These are phyloP conservation scores for Rhypophila decipiens DNA, from an alignment of 495 filamentous ascomycete genomes.

Conservation along the genomic window DNA sequence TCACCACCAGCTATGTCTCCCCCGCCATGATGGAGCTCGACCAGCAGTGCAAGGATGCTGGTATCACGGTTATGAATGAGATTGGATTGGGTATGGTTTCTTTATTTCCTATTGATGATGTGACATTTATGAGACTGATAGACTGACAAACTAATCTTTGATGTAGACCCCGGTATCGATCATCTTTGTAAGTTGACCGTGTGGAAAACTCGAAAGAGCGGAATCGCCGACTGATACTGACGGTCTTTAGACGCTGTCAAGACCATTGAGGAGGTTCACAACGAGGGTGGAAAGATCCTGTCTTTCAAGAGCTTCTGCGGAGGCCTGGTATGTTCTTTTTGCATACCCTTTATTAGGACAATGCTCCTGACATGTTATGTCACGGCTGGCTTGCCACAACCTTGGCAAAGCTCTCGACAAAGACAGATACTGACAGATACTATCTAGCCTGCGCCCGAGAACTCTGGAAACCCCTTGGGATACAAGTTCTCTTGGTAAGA, in stretches of 20 bases:
- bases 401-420: too few relatives aligned
- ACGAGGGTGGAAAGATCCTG: conserved; percentile 77
- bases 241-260: too few relatives aligned
- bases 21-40: conserved; percentile 91
- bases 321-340: too few relatives aligned
- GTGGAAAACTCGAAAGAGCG: too few relatives aligned
- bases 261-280: conserved; percentile 78
- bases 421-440: too few relatives aligned
- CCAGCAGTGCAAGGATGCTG: conserved; percentile 74
- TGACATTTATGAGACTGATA: too few relatives aligned
- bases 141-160: background rate
- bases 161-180: conserved; percentile 49
- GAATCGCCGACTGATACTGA: too few relatives aligned
- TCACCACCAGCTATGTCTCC: conserved; percentile 92
- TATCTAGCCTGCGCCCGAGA: conserved; percentile 61
- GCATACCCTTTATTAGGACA: too few relatives aligned
- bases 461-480: conserved; percentile 83
- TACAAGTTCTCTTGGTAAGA: conserved; percentile 93
- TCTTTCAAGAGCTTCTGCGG: conserved; percentile 86
- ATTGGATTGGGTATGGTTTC: conserved; percentile 58
- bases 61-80: conserved; percentile 98
- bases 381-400: too few relatives aligned
- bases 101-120: background rate
- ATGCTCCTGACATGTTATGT: too few relatives aligned
- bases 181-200: too few relatives aligned